phyloP scores from a whole-genome alignment of 305 asterid genomes.

The Lippia alba region DNA sequence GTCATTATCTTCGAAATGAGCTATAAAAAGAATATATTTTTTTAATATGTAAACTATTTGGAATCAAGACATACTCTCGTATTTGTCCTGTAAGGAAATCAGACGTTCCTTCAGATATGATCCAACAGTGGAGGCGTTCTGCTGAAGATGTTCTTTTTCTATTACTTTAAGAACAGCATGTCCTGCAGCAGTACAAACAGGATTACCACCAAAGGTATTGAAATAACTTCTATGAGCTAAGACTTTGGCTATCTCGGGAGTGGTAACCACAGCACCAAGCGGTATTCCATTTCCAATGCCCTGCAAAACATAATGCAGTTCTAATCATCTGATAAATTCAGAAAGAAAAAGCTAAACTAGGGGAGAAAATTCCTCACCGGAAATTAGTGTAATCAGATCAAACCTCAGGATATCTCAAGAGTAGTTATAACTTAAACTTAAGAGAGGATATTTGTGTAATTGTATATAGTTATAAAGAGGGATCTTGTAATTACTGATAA shows the following conservation, averaged over 20 bases:
- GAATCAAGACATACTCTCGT: conserved; percentile 55
- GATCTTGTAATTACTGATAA: no score
- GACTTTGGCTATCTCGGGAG: conserved; percentile 69
- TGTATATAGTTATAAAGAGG: no score
- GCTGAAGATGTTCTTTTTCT: conserved; percentile 76
- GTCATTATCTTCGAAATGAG: neutral
- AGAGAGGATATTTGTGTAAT: no score
- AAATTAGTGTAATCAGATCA: no score
- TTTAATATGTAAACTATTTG: neutral
- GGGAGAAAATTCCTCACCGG: no score
- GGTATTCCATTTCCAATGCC: conserved; percentile 91
- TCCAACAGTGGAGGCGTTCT: conserved; percentile 66
- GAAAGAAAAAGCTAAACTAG: neutral
- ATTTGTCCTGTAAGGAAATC: conserved; percentile 54
- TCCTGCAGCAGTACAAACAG: conserved; percentile 83
- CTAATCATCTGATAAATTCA: neutral
- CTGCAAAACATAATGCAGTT: conserved; percentile 37
- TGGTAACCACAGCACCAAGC: conserved; percentile 79
- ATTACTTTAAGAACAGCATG: conserved; percentile 75
- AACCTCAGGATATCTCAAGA: neutral
- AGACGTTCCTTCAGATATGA: conserved; percentile 72
- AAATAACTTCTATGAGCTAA: conserved; percentile 62
- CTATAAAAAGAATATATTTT: neutral
- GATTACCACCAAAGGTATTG: conserved; percentile 89
- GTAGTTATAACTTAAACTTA: neutral